A percentile compares a stretch with the other conserved stretches of the same genome.
These are phyloP conservation scores for Patellifolia procumbens DNA, from an alignment of 179 eudicot species.

Conservation along the genomic window DNA sequence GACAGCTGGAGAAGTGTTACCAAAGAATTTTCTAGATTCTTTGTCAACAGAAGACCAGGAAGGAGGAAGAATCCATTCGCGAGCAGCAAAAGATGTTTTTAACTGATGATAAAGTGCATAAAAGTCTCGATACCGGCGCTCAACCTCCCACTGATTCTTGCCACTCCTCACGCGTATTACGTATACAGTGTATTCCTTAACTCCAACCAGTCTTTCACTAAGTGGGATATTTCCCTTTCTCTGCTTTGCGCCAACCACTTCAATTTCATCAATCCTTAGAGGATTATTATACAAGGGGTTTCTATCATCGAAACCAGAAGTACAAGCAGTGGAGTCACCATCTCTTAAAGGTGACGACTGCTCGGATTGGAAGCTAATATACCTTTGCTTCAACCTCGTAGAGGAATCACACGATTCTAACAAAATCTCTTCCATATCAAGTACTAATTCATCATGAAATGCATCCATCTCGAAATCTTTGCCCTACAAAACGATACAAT, in stretches of 20 bases:
- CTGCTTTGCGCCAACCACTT: slow-evolving; percentile 86
- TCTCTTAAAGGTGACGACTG: slow-evolving; percentile 56
- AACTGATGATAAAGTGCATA: slow-evolving; percentile 65
- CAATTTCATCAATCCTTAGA: slow-evolving; percentile 63
- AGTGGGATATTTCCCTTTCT: slow-evolving; percentile 79
- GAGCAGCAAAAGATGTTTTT: slow-evolving; percentile 58
- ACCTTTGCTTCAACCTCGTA: slow-evolving; percentile 43
- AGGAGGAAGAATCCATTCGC: slow-evolving; percentile 77
- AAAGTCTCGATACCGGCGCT: slow-evolving; percentile 92
- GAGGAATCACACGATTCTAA: slow-evolving; percentile 65
- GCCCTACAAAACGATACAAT: slow-evolving; percentile 38
- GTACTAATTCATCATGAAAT: slow-evolving; percentile 73
- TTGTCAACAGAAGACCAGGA: slow-evolving; percentile 77
- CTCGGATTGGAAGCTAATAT: slow-evolving; percentile 35
- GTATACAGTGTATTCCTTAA: slow-evolving; percentile 87
- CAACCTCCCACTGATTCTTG: slow-evolving; percentile 76
- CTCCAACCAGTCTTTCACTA: slow-evolving; percentile 92
- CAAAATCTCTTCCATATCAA: slow-evolving; percentile 96
- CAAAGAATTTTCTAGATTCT: slow-evolving; percentile 81
- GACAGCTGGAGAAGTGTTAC: slow-evolving; percentile 82
- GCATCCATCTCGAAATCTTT: slow-evolving; percentile 59
- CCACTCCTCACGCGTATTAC: slow-evolving; percentile 65
- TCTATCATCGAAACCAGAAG: slow-evolving; percentile 50
- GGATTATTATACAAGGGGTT: slow-evolving; percentile 34
- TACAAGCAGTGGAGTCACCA: slow-evolving; percentile 71